Base-by-base conservation (phyloP, 352 stramenopile species). In the Pythium monospermum region DNA sequence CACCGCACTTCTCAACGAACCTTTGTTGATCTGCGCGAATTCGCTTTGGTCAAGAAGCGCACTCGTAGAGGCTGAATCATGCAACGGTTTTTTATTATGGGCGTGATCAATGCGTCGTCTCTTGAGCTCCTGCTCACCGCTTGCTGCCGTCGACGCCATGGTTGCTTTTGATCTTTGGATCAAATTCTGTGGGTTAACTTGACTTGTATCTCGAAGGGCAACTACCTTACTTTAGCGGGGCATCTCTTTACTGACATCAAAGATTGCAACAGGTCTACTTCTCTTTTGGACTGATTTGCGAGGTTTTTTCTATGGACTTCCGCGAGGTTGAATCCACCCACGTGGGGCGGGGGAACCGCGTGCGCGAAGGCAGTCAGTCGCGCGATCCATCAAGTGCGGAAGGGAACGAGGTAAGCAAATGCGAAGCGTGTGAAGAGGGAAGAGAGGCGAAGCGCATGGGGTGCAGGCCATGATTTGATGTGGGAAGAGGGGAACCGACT, bases 1-100 rank as follows among this genome's bases (percentile, higher is more conserved):
- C 8, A 23, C 6, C 19, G 26, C 23, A 22, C 23, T 30, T 21
- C 8, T 26, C 4, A 27, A 16, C 52, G 1, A 4, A 70, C 61
- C 61, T 60, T 60, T n/a, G 37, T 66, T 70, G 30, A 70, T 66
- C 15, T 36, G 40, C 21, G 36, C 61, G 30, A 70, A 70, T 46
- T 70, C 61, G 52, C 25, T 43, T 8, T 39, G 23, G 25, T 70
- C 57, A 25, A 70, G 40, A 23, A 67, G 35, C 21, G 49, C 38
- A 22, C 19, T 39, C 12, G 25, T 21, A 6, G n/a, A 37, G 39
- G 42, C 44, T 23, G 21, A 2, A 13, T 32, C 43, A 31, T 4
- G 18, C 54, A 15, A 36, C n/a, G 36, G 18, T 18, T 19, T 19
- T 10, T 39, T 15, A 39, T 46, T 16, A 15, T 38, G 27, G 13